phyloP scores from a whole-genome alignment of 2,329 filamentous ascomycete species.

The Ophiostoma himal-ulmi region DNA sequence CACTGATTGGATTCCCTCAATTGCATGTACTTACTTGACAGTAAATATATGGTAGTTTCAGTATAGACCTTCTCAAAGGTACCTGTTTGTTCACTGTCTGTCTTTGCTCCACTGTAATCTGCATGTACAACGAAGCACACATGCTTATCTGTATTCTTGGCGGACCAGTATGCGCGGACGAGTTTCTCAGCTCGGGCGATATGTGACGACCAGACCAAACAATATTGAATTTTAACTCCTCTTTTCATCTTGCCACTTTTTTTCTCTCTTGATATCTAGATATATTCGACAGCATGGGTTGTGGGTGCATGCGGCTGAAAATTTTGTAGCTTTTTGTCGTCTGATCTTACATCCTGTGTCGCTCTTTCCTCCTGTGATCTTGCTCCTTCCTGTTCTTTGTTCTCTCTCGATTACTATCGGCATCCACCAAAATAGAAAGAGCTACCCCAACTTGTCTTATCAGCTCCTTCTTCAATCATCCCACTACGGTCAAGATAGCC shows the following conservation, averaged over 20 bases:
- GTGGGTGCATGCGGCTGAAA: not conserved
- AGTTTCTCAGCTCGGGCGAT: conserved; percentile 6
- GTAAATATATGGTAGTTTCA: not conserved
- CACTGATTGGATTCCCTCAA: conserved; percentile 1
- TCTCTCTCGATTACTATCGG: not conserved
- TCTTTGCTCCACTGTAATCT: not conserved
- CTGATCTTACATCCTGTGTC: not conserved
- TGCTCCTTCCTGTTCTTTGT: conserved; percentile 2
- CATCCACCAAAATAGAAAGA: not conserved
- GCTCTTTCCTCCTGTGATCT: not conserved
- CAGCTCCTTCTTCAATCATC: not conserved
- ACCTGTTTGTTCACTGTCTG: not conserved
- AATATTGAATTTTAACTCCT: not conserved
- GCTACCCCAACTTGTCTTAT: conserved; percentile 1
- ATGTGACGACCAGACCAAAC: not conserved
- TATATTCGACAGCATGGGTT: not conserved
- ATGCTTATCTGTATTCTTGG: not conserved
- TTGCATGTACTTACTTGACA: not conserved
- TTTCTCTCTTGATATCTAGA: not conserved
- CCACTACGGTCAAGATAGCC: not conserved
- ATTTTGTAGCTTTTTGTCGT: not conserved
- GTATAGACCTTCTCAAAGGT: not conserved
- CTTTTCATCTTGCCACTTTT: not conserved
- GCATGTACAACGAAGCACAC: not conserved
- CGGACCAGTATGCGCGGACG: not conserved